phyloP scores from a whole-genome alignment of 345 rosid species.

The Linum lewisii region DNA sequence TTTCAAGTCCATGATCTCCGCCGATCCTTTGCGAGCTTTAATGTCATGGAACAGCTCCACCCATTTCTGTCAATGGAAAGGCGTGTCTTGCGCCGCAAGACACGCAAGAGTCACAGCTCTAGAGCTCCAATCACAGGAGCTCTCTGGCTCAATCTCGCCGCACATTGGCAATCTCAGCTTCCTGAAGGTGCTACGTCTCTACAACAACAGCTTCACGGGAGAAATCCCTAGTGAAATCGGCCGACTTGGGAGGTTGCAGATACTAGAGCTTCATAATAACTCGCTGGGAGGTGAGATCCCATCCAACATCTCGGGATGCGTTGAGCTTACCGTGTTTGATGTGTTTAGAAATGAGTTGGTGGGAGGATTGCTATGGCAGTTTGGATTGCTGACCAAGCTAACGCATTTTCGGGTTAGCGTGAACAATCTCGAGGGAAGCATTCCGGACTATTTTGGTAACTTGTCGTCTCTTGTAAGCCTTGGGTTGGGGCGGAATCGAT shows the following conservation, averaged over 20 bases:
- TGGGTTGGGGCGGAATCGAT: background rate
- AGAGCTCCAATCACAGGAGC: background rate
- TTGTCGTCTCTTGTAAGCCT: constrained; percentile 1
- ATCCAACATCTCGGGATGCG: constrained; percentile 6
- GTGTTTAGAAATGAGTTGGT: background rate
- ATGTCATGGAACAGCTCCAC: constrained; percentile 11
- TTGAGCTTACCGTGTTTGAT: background rate
- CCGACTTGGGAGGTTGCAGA: background rate
- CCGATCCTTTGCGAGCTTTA: constrained; percentile 4
- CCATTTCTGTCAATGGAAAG: constrained; percentile 7
- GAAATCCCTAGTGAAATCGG: constrained; percentile 16
- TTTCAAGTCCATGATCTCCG: constrained; percentile 2
- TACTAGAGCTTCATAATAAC: background rate
- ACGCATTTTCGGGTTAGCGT: background rate
- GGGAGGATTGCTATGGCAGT: constrained; percentile 9
- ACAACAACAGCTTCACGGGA: constrained; percentile 3
- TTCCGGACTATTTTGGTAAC: constrained; percentile 15
- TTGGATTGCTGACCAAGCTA: background rate
- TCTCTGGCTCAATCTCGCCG: constrained; percentile 8
- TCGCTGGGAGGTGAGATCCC: constrained; percentile 17
- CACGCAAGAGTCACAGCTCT: background rate
- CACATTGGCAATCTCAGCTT: constrained; percentile 13
- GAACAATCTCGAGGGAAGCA: constrained; percentile 13
- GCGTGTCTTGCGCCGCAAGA: background rate
- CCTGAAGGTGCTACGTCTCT: constrained; percentile 1